Conservation (phyloP, 106 monocot genomes). For the Hemerocallis citrina region DNA sequence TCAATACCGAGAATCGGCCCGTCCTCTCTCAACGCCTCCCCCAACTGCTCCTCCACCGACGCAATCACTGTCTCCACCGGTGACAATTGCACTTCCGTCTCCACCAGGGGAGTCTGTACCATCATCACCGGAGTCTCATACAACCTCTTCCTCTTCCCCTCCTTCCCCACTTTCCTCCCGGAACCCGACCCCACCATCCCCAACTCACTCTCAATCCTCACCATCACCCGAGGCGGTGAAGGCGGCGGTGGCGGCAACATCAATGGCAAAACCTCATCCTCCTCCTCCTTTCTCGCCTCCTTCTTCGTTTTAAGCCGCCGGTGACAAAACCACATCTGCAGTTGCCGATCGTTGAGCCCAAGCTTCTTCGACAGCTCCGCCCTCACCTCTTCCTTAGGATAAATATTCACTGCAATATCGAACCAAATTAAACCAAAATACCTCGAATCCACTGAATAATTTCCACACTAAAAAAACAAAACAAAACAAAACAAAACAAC, state of each 20-base stretch:
- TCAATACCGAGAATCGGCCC: slow-evolving; percentile 87
- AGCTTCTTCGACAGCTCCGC: slow-evolving; percentile 82
- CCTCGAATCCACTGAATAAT: neutral
- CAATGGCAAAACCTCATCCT: neutral
- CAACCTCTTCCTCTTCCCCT: slow-evolving; percentile 36
- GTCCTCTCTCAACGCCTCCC: slow-evolving; percentile 79
- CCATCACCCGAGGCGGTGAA: slow-evolving; percentile 7
- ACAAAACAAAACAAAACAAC: slow-evolving; percentile 6
- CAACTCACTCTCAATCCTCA: neutral
- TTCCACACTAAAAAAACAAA: slow-evolving; percentile 9
- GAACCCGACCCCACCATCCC: slow-evolving; percentile 8
- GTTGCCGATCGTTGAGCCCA: slow-evolving; percentile 81
- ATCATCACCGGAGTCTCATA: slow-evolving; percentile 36
- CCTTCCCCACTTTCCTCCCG: slow-evolving; percentile 23
- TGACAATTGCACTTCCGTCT: slow-evolving; percentile 32
- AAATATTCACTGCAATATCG: slow-evolving; percentile 59
- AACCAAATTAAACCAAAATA: neutral
- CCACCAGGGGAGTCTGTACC: slow-evolving; percentile 7
- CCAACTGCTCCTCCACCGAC: slow-evolving; percentile 78
- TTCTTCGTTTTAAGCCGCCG: slow-evolving; percentile 67
- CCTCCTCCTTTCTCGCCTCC: slow-evolving; percentile 35
- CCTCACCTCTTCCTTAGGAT: slow-evolving; percentile 67
- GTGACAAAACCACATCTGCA: slow-evolving; percentile 99
- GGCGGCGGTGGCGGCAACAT: neutral
- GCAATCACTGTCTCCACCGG: slow-evolving; percentile 46